Conservation (phyloP, 179 eudicot species). For the Spinacia oleracea region DNA sequence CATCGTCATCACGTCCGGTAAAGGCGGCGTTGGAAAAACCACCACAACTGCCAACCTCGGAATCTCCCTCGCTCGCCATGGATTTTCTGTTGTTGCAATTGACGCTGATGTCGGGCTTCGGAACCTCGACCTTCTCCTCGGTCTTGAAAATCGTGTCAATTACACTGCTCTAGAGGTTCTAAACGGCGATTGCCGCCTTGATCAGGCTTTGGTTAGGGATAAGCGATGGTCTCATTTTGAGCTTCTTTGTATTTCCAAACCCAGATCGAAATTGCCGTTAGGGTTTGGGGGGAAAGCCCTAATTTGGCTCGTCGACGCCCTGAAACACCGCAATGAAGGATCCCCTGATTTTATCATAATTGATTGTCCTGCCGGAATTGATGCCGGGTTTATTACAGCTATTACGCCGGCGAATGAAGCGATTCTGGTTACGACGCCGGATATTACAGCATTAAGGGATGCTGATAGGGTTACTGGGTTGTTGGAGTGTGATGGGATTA, state of each 20-base stretch:
- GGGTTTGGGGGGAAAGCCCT: slow-evolving; percentile 94
- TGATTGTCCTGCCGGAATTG: slow-evolving; percentile 97
- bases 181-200: slow-evolving; percentile 92
- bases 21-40: slow-evolving; percentile 99
- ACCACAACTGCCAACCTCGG: slow-evolving; percentile 96
- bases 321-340: slow-evolving; percentile 65
- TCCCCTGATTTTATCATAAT: slow-evolving; percentile 81
- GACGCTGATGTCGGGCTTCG: slow-evolving; percentile 98
- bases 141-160: slow-evolving; percentile 90
- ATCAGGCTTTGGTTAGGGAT: slow-evolving; percentile 88
- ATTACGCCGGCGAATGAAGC: slow-evolving; percentile 98
- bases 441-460: slow-evolving; percentile 79
- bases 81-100: slow-evolving; percentile 88
- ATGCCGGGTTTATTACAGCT: slow-evolving; percentile 98
- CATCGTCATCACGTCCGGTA: slow-evolving; percentile 94
- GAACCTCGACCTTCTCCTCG: slow-evolving; percentile 88
- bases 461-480: slow-evolving; percentile 96
- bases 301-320: slow-evolving; percentile 85
- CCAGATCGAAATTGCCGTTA: slow-evolving; percentile 81
- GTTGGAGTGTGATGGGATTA: slow-evolving; percentile 94
- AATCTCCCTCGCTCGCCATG: slow-evolving; percentile 86
- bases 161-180: slow-evolving; percentile 91
- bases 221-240: slow-evolving; percentile 84
- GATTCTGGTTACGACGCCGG: slow-evolving; percentile 88
- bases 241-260: slow-evolving; percentile 82